Evolutionary conservation across 2,329 filamentous ascomycete genomes (phyloP).

Genomic region (Pyrenophora seminiperda): DNA sequence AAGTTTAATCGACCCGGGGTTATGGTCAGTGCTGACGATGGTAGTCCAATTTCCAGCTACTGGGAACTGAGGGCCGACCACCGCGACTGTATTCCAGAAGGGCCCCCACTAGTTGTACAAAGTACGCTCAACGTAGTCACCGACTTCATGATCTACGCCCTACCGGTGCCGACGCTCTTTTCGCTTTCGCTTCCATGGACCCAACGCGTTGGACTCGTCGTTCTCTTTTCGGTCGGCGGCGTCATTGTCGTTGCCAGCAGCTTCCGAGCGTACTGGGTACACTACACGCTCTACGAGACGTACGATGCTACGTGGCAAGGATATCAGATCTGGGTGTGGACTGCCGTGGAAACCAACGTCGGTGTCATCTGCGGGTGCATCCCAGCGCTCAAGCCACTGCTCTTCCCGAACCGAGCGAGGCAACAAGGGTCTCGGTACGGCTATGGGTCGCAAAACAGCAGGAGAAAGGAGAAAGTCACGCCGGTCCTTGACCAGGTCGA

Average conservation of each 20-base stretch:
- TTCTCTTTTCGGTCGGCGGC: constrained; percentile 53
- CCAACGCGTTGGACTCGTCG: constrained; percentile 51
- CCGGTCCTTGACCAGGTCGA: constrained; percentile 42
- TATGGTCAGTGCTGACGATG: constrained; percentile 25
- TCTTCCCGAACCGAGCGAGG: constrained; percentile 43
- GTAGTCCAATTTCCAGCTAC: constrained; percentile 53
- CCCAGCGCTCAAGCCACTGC: constrained; percentile 51
- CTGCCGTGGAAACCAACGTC: constrained; percentile 51
- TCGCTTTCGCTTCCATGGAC: constrained; percentile 51
- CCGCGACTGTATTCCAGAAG: constrained; percentile 53
- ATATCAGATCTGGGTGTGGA: constrained; percentile 52
- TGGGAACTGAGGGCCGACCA: constrained; percentile 49
- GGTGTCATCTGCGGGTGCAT: constrained; percentile 54
- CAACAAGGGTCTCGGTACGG: constrained; percentile 37
- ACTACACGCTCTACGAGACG: constrained; percentile 51
- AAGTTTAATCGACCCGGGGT: no score
- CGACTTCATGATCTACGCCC: constrained; percentile 53
- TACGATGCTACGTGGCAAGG: constrained; percentile 56
- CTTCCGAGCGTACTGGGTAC: constrained; percentile 55
- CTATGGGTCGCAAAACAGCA: constrained; percentile 40
- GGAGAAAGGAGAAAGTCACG: constrained; percentile 40
- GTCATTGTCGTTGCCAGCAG: constrained; percentile 54
- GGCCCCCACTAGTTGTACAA: constrained; percentile 50
- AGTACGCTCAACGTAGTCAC: constrained; percentile 53
- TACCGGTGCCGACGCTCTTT: constrained; percentile 55